These are phyloP conservation scores for Strobilomyces dryophilus DNA, from an alignment of 768 basidiomycete genomes.

Conservation along the genomic window DNA sequence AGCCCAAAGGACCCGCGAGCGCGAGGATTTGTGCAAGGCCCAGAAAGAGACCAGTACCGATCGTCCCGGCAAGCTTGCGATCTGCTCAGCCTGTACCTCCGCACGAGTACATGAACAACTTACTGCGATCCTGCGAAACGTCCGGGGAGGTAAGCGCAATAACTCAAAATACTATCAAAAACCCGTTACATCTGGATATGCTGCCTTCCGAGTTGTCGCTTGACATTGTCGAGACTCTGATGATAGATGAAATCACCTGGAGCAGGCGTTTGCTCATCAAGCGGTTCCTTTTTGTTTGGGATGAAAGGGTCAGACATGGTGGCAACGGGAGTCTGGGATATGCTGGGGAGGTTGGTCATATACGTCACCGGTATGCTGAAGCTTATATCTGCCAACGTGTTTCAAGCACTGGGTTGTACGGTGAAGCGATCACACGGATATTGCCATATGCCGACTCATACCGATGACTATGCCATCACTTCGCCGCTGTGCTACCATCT, in stretches of 20 bases:
- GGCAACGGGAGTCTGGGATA: no score
- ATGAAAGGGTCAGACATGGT: background rate
- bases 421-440: no score
- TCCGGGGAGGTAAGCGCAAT: background rate
- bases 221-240: slow-evolving; percentile 13
- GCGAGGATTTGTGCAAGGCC: slow-evolving; percentile 29
- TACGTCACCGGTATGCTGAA: background rate
- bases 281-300: background rate
- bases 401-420: no score
- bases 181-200: slow-evolving; percentile 19
- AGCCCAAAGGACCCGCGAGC: slow-evolving; percentile 25
- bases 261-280: background rate
- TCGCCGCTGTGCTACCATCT: no score
- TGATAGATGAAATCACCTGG: slow-evolving; percentile 12
- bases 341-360: background rate
- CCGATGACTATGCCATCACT: no score
- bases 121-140: slow-evolving; percentile 18
- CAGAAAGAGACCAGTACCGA: slow-evolving; percentile 31
- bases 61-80: slow-evolving; percentile 25
- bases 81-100: background rate
- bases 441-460: no score
- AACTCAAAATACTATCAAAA: background rate
- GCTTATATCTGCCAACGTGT: no score
- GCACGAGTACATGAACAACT: background rate
- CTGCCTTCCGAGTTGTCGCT: slow-evolving; percentile 17